Percentiles rank a stretch among this genome's conserved stretches.
Evolutionary conservation across 2,329 filamentous ascomycete species (phyloP).

Genomic region (Davidsoniella virescens): DNA sequence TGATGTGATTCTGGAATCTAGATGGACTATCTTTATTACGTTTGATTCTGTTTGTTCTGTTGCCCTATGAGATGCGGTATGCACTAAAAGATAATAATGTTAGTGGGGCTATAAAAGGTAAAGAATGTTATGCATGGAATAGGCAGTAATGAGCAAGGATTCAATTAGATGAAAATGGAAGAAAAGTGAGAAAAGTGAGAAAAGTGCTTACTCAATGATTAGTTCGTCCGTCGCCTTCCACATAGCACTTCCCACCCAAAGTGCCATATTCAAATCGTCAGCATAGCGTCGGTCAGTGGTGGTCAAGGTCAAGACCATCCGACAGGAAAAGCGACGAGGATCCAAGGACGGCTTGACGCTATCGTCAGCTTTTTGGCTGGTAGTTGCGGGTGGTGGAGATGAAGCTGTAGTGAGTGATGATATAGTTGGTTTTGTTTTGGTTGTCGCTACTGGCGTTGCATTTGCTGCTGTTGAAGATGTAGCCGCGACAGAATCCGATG

Average conservation of each 20-base stretch:
- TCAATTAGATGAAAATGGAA: too few species aligned
- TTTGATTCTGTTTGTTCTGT: background rate
- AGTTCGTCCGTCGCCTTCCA: conserved; percentile 27
- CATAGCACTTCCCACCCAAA: conserved; percentile 34
- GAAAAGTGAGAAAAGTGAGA: background rate
- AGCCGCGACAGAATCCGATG: too few species aligned
- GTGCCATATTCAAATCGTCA: conserved; percentile 31
- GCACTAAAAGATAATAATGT: conserved; percentile 15
- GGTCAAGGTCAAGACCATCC: conserved; percentile 33
- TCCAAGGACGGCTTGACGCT: conserved; percentile 16
- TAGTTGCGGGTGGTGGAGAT: too few species aligned
- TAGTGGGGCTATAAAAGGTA: background rate
- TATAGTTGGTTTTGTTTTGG: too few species aligned
- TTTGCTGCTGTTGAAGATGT: too few species aligned
- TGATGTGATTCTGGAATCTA: too few species aligned
- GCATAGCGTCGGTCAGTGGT: conserved; percentile 33
- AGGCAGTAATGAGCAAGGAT: background rate
- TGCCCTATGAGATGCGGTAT: conserved; percentile 20
- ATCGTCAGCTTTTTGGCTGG: too few species aligned
- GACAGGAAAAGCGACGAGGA: conserved; percentile 30
- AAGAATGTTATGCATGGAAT: background rate
- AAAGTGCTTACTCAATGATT: conserved; percentile 28
- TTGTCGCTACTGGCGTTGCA: too few species aligned
- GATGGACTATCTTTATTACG: too few species aligned
- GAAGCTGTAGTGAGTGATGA: too few species aligned